phyloP scores from a whole-genome alignment of 306 rosid genomes.

The Dalbergia oliveri region DNA sequence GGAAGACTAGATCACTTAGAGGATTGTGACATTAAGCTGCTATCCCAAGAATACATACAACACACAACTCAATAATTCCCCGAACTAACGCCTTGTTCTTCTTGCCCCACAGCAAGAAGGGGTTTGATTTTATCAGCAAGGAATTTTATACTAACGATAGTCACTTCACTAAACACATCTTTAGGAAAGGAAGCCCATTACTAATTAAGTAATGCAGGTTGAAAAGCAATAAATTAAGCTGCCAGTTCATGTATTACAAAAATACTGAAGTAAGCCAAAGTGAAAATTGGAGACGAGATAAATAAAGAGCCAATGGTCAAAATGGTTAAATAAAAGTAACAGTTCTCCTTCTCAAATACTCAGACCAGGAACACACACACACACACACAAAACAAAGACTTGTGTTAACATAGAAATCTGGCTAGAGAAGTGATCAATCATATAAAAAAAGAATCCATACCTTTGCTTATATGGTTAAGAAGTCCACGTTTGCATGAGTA shows the following conservation, averaged over 20 bases:
- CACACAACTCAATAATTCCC: neutral
- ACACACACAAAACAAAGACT: neutral
- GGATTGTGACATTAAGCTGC: neutral
- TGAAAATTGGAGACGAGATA: slow-evolving; percentile 9
- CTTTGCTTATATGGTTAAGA: slow-evolving; percentile 61
- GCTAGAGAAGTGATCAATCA: slow-evolving; percentile 33
- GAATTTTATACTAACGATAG: slow-evolving; percentile 26
- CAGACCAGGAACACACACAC: neutral
- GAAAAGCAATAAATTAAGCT: slow-evolving; percentile 12
- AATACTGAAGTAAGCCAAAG: slow-evolving; percentile 6
- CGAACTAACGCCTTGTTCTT: slow-evolving; percentile 8
- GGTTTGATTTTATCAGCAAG: neutral
- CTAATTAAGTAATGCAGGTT: slow-evolving; percentile 10
- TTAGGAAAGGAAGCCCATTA: slow-evolving; percentile 9
- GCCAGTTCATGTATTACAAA: slow-evolving; percentile 24
- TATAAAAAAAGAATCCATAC: slow-evolving; percentile 45
- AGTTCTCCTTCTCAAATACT: slow-evolving; percentile 6
- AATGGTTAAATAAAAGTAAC: slow-evolving; percentile 24
- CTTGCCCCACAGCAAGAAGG: slow-evolving; percentile 6
- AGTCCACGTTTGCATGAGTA: slow-evolving; percentile 71
- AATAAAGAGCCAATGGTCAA: slow-evolving; percentile 10
- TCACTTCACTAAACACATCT: slow-evolving; percentile 19
- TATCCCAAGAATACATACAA: slow-evolving; percentile 25
- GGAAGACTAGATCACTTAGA: slow-evolving; percentile 17
- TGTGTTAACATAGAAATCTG: neutral